Conservation (phyloP, 306 rosid species). For the Sicyos baderoa region DNA sequence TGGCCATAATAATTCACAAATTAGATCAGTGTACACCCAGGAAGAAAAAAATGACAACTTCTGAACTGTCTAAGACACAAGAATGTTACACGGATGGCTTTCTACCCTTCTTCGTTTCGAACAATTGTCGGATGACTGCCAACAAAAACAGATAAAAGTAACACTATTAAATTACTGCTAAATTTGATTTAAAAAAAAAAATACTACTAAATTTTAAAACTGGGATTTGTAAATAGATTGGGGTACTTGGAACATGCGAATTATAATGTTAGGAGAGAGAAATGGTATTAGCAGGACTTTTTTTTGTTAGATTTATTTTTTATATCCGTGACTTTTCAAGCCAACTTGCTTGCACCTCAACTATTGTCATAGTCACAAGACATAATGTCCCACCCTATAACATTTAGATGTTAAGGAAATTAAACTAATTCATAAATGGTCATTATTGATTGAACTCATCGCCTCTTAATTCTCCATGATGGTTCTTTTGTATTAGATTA, state of each 20-base stretch:
- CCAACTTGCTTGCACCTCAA: too few relatives aligned
- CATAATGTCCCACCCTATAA: too few relatives aligned
- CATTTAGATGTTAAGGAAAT: too few relatives aligned
- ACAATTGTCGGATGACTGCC: conserved; percentile 46
- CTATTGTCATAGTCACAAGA: too few relatives aligned
- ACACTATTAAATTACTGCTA: neutral
- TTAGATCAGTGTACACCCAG: neutral
- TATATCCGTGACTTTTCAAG: too few relatives aligned
- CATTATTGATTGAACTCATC: too few relatives aligned
- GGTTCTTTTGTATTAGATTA: neutral
- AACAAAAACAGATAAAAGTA: conserved; percentile 12
- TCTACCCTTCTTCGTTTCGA: conserved; percentile 56
- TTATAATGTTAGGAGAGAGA: too few relatives aligned
- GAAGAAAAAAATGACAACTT: neutral
- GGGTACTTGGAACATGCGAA: neutral
- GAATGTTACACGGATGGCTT: conserved; percentile 52
- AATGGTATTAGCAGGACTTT: neutral
- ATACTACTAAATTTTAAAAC: neutral
- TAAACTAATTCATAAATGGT: too few relatives aligned
- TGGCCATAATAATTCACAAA: conserved; percentile 2
- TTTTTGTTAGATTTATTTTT: too few relatives aligned
- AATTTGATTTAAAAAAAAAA: too few relatives aligned
- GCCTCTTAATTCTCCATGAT: too few relatives aligned
- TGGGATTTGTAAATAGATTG: neutral
- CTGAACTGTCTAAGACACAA: conserved; percentile 30